A percentile compares a stretch with the other conserved stretches of the same genome.
Evolutionary conservation across 2,329 filamentous ascomycete species (phyloP).

Genomic region (Didymella keratinophila): DNA sequence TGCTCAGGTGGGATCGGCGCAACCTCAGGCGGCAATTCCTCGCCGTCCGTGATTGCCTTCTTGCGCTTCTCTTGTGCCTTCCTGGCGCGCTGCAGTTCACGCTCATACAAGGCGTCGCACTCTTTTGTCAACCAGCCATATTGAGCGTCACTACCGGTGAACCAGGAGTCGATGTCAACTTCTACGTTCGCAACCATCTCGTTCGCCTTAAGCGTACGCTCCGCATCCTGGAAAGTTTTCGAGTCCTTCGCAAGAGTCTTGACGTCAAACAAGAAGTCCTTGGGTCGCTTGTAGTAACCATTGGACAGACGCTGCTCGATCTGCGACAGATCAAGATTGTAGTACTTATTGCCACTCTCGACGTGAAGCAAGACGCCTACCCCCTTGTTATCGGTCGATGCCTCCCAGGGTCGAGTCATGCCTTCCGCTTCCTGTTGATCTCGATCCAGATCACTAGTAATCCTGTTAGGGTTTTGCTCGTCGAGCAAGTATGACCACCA

Average conservation of each 20-base stretch:
- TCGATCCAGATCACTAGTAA: constrained; percentile 66
- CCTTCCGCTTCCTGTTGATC: constrained; percentile 63
- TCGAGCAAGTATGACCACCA: constrained; percentile 84
- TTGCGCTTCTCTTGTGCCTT: constrained; percentile 65
- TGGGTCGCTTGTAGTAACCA: constrained; percentile 90
- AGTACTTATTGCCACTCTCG: constrained; percentile 83
- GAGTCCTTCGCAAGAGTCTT: constrained; percentile 85
- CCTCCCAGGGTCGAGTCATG: constrained; percentile 75
- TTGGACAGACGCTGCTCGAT: constrained; percentile 98
- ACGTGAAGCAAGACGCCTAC: constrained; percentile 78
- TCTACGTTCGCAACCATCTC: constrained; percentile 93
- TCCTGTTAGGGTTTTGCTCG: constrained; percentile 75
- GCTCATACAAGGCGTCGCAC: constrained; percentile 81
- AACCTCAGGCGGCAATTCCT: constrained; percentile 51
- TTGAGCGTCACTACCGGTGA: constrained; percentile 65
- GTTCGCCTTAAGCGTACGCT: constrained; percentile 84
- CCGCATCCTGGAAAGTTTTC: constrained; percentile 80
- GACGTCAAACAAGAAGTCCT: constrained; percentile 89
- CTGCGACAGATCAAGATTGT: constrained; percentile 90
- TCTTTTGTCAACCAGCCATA: constrained; percentile 55
- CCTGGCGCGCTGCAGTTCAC: constrained; percentile 70
- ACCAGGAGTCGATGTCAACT: constrained; percentile 84
- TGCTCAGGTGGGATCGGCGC: constrained; percentile 52
- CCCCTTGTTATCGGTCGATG: constrained; percentile 80
- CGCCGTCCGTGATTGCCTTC: constrained; percentile 46